Evolutionary conservation across 306 rosid genomes (phyloP), one percentile per base, ranked within the genome.

Genomic region (Quercus bicolor): DNA sequence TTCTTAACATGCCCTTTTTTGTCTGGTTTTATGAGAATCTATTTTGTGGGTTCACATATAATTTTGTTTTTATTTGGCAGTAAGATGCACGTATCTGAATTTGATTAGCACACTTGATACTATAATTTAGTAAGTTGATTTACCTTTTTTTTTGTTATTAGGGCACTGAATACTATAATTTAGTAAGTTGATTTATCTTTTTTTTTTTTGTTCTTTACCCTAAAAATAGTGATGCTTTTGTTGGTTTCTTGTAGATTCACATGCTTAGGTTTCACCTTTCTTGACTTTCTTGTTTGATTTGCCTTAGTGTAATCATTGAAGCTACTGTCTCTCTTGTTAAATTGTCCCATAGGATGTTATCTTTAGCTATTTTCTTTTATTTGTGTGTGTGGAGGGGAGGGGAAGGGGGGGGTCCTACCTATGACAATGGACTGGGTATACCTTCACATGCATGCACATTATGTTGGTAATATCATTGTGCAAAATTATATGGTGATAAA

Each of bases 11-110:
- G 26, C 52, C 19, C 45, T 31, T 62, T 72, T 72, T 59, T 6
- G 54, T 40, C 57, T 55, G 52, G 60, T 77, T 81, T 60, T 43
- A 33, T 70, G 24, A 52, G 51, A 75, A 59, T 75, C 72, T 21
- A 65, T 28, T 68, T 65, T 75, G 52, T 10, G 18, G 52, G 20
- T 33, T 66, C 72, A 66, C 26, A 9, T 34, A 31, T 21, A 33
- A 33, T 2, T 65, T 31, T 66, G 8, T 66, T 31, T 20, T 23
- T 60, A 60, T 60, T 21, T 65, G 45, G 70, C 48, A 66, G 52
- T 34, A 66, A 34, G 72, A 7, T 19, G 45, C 11, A 5, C 51
- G 34, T 34, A 9, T 65, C 43, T 16, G 23, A 16, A 33, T 65
- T 66, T 66, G 26, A 33, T 34, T 66, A 34, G 52, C 26, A 8